Base-by-base conservation (phyloP, 2,329 filamentous ascomycete species). In the Davidsoniella eucalypti region DNA sequence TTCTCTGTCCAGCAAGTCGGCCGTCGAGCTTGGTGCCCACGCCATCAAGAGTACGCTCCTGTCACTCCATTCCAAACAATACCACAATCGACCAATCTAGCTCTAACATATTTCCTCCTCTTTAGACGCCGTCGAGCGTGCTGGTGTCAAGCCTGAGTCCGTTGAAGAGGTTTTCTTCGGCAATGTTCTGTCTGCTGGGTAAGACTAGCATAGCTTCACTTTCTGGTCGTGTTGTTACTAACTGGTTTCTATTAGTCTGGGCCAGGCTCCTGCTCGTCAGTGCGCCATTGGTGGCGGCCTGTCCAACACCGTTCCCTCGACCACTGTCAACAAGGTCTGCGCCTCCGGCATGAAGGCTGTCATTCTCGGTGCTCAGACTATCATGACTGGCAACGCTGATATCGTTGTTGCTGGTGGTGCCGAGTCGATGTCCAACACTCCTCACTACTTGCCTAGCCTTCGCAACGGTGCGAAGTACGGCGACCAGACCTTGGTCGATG, bases 301-400 rank as follows among this genome's bases (percentile, higher is more conserved):
- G 56, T 70, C 79, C 50, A 75, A 93, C 56, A 75, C 76, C 50
- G 84, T 84, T 56, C 77, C 93, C 58, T 84, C 82, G 69, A 98
- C 92, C 43, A 94, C 88, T 48, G 78, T 98, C 63, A 98, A 98
- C 82, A 98, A 98, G 73, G 92, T 98, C 64, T 98, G 92, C 76
- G 92, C 92, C 56, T 95, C 88, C 8, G 82, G 83, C 42, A 72
- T 95, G 64, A 98, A 98, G 74, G 86, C 92, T 58, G 82, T 98
- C 63, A 87, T 94, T 57, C 76, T 98, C 54, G 92, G 84, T 58
- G 86, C 90, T 47, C 92, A 96, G 69, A 95, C 90, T 60, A 98
- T 98, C 71, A 87, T 96, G 66, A 94, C 88, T 49, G 90, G 92
- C 58, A 94, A 87, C 64, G 90, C 90, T 56, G 82, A 86, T 59